Evolutionary conservation across 139 green algal species (phyloP), one percentile per base, ranked within the genome.

Genomic region (Chlamydomonas sphaeroides): DNA sequence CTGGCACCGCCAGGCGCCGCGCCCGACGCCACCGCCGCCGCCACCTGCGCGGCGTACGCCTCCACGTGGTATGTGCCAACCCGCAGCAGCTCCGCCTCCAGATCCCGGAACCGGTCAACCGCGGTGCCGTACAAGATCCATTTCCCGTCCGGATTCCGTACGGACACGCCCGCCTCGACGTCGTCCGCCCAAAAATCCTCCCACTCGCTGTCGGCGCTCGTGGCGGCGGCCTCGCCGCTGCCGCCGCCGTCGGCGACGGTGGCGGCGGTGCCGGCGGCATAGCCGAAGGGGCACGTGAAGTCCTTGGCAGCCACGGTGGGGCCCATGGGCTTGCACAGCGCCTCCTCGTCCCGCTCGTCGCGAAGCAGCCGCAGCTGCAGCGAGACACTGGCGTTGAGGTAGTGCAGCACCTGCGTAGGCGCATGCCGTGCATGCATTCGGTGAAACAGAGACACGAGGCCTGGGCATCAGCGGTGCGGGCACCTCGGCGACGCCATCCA

Each of bases 1-100:
- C 14, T 35, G 35, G 18, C 36, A 33, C 26, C 65, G n/a, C 26
- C 65, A 26, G 35, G 10, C 6, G 35, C 51, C 6, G 45, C 35
- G 48, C n/a, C 51, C 38, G 68, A 33, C 41, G 41, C 68, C 5
- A 39, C 59, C 26, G 28, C 79, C 0, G 70, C 82, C 6, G 79
- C 20, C 62, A 88, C 21, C 70, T 85, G 77, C 26, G 56, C 68
- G 0, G 63, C 78, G 38, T 86, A 86, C 20, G 42, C 59, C 78
- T 90, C 86, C 39, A 84, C 62, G 48, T 88, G 71, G 82, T 85
- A 83, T 8, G 75, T 86, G 10, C 59, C 81, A 20, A 84, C 41
- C 1, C 77, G 72, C 18, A 90, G 82, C 32, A 90, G 33, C 77
- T 90, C 86, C 48, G 53, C 36, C 70, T 90, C 82, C 53, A 90